These are phyloP conservation scores for Sporormia fimetaria DNA, from an alignment of 495 filamentous ascomycete genomes.

Conservation along the genomic window DNA sequence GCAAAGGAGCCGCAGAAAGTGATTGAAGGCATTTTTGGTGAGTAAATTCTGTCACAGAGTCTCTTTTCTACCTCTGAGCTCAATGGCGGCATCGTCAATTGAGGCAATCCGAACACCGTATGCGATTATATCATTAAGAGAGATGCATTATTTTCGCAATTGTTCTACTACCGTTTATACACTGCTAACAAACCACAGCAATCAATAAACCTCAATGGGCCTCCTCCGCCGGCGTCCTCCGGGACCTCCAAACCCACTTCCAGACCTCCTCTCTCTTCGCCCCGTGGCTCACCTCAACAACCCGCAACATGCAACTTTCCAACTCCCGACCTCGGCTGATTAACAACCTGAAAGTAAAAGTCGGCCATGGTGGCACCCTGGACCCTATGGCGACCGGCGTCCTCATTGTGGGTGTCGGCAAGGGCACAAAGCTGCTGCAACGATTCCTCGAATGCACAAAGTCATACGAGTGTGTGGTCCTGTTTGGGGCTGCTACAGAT, in stretches of 20 bases:
- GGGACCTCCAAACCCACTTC: constrained; percentile 70
- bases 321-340: constrained; percentile 42
- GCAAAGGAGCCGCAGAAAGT: constrained; percentile 13
- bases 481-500: constrained; percentile 90
- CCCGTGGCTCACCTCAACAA: constrained; percentile 57
- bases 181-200: constrained; percentile 38
- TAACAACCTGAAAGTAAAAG: constrained; percentile 61
- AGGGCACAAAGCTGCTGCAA: constrained; percentile 71
- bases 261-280: constrained; percentile 66
- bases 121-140: too few relatives aligned
- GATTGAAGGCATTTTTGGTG: constrained; percentile 23
- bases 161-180: background rate
- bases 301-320: constrained; percentile 40
- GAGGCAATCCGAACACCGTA: too few relatives aligned
- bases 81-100: too few relatives aligned
- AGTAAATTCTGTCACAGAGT: background rate
- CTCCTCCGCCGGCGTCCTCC: constrained; percentile 78
- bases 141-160: background rate
- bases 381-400: constrained; percentile 92
- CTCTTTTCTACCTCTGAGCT: background rate
- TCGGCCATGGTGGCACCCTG: constrained; percentile 92
- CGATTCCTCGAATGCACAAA: constrained; percentile 80
- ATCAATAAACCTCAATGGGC: constrained; percentile 83
- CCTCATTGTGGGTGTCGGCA: constrained; percentile 74
- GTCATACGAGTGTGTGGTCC: constrained; percentile 73